These are phyloP conservation scores for Vitis hybrid DNA, from an alignment of 177 flowering plant genomes.

Conservation along the genomic window DNA sequence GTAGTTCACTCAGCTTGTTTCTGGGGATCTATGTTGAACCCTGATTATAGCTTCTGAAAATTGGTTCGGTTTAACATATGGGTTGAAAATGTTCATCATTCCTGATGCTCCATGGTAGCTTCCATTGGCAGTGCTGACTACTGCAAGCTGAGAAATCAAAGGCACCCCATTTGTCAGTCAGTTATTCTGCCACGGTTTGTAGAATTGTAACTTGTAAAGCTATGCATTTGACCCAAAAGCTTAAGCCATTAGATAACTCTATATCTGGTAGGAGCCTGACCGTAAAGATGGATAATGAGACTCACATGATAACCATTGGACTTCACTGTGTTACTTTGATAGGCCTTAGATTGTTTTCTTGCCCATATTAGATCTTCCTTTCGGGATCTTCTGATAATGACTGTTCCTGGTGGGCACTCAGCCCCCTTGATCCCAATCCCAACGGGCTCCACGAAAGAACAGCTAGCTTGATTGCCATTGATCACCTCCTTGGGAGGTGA, in stretches of 20 bases:
- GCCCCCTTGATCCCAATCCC: not conserved
- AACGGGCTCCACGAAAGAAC: not conserved
- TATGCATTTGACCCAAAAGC: not conserved
- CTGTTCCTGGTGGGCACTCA: conserved; percentile 1
- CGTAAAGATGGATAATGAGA: not conserved
- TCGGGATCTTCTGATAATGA: not conserved
- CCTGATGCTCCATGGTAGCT: not conserved
- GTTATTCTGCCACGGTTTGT: too few species aligned
- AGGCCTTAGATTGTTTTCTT: not conserved
- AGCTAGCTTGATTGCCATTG: not conserved
- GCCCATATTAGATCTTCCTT: conserved; percentile 6
- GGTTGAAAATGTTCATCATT: not conserved
- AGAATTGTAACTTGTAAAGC: too few species aligned
- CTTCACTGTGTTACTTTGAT: not conserved
- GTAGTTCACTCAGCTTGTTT: not conserved
- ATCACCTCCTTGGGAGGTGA: too few species aligned
- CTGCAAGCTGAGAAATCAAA: not conserved
- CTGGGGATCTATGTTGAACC: not conserved
- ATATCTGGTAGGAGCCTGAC: too few species aligned
- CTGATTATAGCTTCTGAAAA: not conserved
- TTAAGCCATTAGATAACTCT: too few species aligned
- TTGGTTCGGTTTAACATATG: not conserved
- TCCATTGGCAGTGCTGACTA: not conserved
- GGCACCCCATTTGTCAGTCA: not conserved
- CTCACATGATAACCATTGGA: not conserved